Evolutionary conservation across 495 filamentous ascomycete genomes (phyloP).

Genomic region (Poronia punctata): DNA sequence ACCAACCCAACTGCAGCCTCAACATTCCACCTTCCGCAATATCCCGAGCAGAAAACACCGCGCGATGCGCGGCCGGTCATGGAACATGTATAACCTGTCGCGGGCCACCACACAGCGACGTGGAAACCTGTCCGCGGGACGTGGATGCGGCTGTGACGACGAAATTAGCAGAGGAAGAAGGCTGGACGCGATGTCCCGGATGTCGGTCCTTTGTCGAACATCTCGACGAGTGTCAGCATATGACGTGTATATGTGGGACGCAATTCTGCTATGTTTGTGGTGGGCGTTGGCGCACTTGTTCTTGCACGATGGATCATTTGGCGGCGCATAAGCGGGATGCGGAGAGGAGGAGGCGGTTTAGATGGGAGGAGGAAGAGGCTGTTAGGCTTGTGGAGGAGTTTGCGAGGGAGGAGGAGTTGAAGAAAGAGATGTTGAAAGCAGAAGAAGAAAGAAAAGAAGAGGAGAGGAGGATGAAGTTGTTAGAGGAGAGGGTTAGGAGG

Average conservation of each 20-base stretch:
- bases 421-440: constrained; percentile 22
- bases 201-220: constrained; percentile 33
- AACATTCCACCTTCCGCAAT: constrained; percentile 24
- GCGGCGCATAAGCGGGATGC: constrained; percentile 16
- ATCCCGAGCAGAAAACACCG: constrained; percentile 14
- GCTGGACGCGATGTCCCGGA: constrained; percentile 29
- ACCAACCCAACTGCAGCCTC: constrained; percentile 19
- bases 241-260: constrained; percentile 45
- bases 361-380: constrained; percentile 21
- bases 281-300: constrained; percentile 29
- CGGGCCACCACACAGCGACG: constrained; percentile 18
- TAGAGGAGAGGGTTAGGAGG: constrained; percentile 19
- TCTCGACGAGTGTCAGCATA: constrained; percentile 43
- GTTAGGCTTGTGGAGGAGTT: constrained; percentile 29
- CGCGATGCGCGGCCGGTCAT: constrained; percentile 30
- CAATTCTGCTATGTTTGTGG: constrained; percentile 49
- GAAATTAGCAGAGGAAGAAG: constrained; percentile 32
- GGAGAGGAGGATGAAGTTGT: constrained; percentile 16
- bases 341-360: constrained; percentile 13
- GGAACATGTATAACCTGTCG: constrained; percentile 32
- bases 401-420: constrained; percentile 28
- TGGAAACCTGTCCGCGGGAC: constrained; percentile 28
- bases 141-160: constrained; percentile 23
- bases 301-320: constrained; percentile 28
- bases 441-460: constrained; percentile 21